A percentile compares a stretch with the other conserved stretches of the same genome.
Conservation (phyloP, 2,329 filamentous ascomycete genomes). For the Cladosporium oxysporum region DNA sequence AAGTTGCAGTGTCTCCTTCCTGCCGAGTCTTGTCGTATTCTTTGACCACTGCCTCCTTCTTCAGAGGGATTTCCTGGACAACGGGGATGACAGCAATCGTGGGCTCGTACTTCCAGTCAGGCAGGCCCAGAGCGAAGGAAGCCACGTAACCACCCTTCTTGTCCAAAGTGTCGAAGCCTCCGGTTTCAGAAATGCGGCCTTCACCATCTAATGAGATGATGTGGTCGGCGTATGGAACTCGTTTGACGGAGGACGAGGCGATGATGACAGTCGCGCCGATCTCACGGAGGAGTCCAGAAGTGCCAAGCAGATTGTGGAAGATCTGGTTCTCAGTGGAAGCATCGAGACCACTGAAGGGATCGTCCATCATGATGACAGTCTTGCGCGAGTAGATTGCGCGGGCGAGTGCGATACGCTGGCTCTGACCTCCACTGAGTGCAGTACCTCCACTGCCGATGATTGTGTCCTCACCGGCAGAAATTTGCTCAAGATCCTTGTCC, state of each 20-base stretch:
- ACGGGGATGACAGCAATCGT: not conserved
- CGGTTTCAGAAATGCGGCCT: constrained; percentile 39
- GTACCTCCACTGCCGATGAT: constrained; percentile 54
- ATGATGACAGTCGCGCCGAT: constrained; percentile 44
- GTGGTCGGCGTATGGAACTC: constrained; percentile 40
- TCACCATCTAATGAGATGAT: constrained; percentile 40
- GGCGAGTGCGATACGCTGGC: constrained; percentile 51
- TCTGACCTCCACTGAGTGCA: constrained; percentile 55
- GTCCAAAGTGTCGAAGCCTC: constrained; percentile 35
- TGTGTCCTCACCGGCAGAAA: constrained; percentile 47
- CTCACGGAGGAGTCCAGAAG: constrained; percentile 47
- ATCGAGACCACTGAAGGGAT: constrained; percentile 55
- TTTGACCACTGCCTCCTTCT: constrained; percentile 33
- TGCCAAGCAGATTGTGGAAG: constrained; percentile 50
- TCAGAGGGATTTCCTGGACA: not conserved
- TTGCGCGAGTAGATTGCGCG: constrained; percentile 54
- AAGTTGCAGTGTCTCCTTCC: constrained; percentile 45
- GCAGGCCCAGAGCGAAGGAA: not conserved
- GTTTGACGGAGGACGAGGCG: constrained; percentile 42
- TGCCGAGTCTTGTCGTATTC: constrained; percentile 42
- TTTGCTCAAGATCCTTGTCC: constrained; percentile 42
- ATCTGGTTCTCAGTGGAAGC: constrained; percentile 51
- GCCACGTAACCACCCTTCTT: constrained; percentile 22
- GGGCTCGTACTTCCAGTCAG: constrained; percentile 14
- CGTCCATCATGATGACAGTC: constrained; percentile 53